A percentile compares a stretch with the other conserved stretches of the same genome.
phyloP scores from a whole-genome alignment of 1,284 basidiomycete genomes.

The Hemileia vastatrix region DNA sequence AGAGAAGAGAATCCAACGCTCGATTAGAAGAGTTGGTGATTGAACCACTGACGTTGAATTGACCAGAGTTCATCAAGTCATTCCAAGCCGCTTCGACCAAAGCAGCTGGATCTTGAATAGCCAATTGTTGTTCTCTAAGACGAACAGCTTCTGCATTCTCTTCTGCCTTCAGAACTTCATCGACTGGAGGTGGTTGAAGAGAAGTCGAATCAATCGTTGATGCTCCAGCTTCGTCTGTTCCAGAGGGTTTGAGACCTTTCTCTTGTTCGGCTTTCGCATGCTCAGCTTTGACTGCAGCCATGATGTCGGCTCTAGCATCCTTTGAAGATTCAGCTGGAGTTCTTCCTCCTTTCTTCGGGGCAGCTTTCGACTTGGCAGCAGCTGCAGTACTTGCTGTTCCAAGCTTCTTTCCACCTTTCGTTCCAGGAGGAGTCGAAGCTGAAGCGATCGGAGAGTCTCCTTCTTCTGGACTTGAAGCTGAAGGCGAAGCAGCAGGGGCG shows the following conservation, averaged over 20 bases:
- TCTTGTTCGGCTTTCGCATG: conserved; percentile 31
- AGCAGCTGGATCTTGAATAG: neutral
- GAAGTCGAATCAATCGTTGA: too few relatives aligned
- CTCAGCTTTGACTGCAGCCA: conserved; percentile 39
- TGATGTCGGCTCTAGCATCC: conserved; percentile 33
- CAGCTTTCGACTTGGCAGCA: conserved; percentile 15
- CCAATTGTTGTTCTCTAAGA: neutral
- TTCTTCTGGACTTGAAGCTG: conserved; percentile 15
- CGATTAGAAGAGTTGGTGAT: neutral
- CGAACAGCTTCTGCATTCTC: neutral
- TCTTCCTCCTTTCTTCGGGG: conserved; percentile 2
- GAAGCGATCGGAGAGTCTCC: conserved; percentile 28
- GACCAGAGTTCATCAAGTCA: neutral
- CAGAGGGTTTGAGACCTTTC: conserved; percentile 12
- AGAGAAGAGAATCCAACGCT: neutral
- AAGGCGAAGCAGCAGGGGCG: neutral
- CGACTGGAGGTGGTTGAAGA: neutral
- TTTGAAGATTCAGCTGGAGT: conserved; percentile 32
- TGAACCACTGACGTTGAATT: neutral
- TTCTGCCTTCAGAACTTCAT: neutral
- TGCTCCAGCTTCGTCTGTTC: conserved; percentile 11
- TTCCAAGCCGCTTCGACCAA: neutral
- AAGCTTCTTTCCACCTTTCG: conserved; percentile 26
- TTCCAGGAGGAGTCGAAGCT: conserved; percentile 29
- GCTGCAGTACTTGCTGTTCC: conserved; percentile 27